Evolutionary conservation across 306 rosid species (phyloP).

Genomic region (Gillenia trifoliata): DNA sequence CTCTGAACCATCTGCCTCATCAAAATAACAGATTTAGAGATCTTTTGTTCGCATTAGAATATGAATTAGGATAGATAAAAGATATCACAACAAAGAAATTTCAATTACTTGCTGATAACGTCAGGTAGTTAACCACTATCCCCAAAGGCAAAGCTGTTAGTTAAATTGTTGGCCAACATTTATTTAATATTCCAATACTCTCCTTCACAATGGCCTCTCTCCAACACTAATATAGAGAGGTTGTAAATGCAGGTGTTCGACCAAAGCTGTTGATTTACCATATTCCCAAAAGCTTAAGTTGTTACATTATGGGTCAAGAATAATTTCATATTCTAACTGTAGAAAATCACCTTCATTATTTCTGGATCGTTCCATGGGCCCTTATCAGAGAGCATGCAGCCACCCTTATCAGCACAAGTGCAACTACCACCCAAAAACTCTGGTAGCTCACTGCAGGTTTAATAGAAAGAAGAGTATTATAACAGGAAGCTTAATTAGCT

Average conservation of each 20-base stretch:
- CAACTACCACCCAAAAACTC: constrained; percentile 91
- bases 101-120: background rate
- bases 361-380: constrained; percentile 98
- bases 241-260: background rate
- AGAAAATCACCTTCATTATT: constrained; percentile 52
- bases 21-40: constrained; percentile 14
- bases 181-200: background rate
- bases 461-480: constrained; percentile 15
- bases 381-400: constrained; percentile 90
- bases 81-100: background rate
- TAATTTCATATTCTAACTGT: background rate
- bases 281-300: background rate
- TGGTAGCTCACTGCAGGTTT: constrained; percentile 72
- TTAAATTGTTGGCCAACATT: background rate
- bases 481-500: background rate
- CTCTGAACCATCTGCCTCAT: constrained; percentile 73
- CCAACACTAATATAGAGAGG: background rate
- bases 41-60: constrained; percentile 9
- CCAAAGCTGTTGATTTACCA: background rate
- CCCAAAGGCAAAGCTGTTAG: background rate
- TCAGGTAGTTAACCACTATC: background rate
- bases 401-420: constrained; percentile 86
- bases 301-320: background rate
- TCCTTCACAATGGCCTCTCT: background rate
- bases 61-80: background rate